phyloP scores from a whole-genome alignment of 305 asterid species.

The Rubia balearica region DNA sequence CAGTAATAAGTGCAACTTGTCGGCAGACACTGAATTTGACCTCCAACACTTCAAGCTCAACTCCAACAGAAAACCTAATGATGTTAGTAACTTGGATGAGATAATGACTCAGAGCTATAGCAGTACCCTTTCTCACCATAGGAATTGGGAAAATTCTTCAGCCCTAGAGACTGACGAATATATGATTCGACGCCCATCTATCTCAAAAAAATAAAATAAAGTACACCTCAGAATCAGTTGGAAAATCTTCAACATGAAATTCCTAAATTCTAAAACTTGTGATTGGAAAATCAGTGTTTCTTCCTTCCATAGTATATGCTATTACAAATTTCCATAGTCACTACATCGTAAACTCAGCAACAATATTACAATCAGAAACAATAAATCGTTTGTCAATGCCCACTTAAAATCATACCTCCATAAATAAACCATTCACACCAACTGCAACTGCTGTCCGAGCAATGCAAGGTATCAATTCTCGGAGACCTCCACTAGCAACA shows the following conservation, averaged over 20 bases:
- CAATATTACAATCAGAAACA: background rate
- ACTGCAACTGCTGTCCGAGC: constrained; percentile 97
- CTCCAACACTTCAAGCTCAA: background rate
- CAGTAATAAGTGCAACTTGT: background rate
- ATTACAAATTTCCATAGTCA: background rate
- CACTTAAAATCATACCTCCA: constrained; percentile 44
- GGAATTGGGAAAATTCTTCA: background rate
- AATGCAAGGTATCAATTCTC: constrained; percentile 92
- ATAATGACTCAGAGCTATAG: background rate
- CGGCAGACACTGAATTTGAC: background rate
- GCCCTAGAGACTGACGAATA: background rate
- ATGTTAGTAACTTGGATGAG: background rate
- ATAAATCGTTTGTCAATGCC: background rate
- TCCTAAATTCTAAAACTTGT: background rate
- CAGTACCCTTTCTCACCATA: background rate
- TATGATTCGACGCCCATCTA: background rate
- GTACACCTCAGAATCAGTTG: background rate
- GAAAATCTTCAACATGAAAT: background rate
- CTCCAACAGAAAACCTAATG: background rate
- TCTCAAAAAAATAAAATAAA: background rate
- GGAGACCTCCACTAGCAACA: constrained; percentile 98
- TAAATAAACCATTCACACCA: constrained; percentile 90
- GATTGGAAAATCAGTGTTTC: background rate
- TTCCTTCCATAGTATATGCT: background rate
- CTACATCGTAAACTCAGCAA: background rate